Evolutionary conservation across 2,329 filamentous ascomycete species (phyloP), one percentile per base, ranked within the genome.

Genomic region (Herpomyces periplanetae): DNA sequence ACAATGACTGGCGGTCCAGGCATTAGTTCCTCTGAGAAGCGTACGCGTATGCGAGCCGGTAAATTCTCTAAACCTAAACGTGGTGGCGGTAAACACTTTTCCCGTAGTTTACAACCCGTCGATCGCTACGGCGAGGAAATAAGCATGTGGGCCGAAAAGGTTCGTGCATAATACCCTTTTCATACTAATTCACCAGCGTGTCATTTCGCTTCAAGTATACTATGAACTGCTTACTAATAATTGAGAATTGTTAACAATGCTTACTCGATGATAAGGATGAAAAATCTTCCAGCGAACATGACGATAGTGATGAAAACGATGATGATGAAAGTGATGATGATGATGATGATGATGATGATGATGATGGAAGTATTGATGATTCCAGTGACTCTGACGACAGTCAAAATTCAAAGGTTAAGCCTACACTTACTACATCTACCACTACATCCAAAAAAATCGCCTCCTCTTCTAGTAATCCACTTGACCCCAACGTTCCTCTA

Each of bases 11-110:
- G n/a, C n/a, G n/a, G n/a, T n/a, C n/a, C n/a, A n/a, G n/a, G n/a
- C n/a, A n/a, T n/a, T n/a, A n/a, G n/a, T n/a, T n/a, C n/a, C n/a
- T n/a, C n/a, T n/a, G n/a, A n/a, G n/a, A n/a, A n/a, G n/a, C n/a
- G n/a, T n/a, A n/a, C n/a, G n/a, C n/a, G n/a, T n/a, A n/a, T n/a
- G n/a, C n/a, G n/a, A n/a, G n/a, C n/a, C n/a, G n/a, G n/a, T n/a
- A n/a, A n/a, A n/a, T n/a, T n/a, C n/a, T n/a, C n/a, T n/a, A n/a
- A n/a, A n/a, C n/a, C n/a, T n/a, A n/a, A n/a, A n/a, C n/a, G n/a
- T n/a, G n/a, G n/a, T n/a, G 73, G 73, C 26, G 80, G 80, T 34
- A 87, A 88, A 43, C 62, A 85, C 34, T 96, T 84, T 45, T 88
- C 73, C 28, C 63, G 69, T 28, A 61, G 88, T 37, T 57, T 91